A percentile compares a stretch with the other conserved stretches of the same genome.
phyloP scores from a whole-genome alignment of 2,329 filamentous ascomycete species.

The Botrytis galanthina region DNA sequence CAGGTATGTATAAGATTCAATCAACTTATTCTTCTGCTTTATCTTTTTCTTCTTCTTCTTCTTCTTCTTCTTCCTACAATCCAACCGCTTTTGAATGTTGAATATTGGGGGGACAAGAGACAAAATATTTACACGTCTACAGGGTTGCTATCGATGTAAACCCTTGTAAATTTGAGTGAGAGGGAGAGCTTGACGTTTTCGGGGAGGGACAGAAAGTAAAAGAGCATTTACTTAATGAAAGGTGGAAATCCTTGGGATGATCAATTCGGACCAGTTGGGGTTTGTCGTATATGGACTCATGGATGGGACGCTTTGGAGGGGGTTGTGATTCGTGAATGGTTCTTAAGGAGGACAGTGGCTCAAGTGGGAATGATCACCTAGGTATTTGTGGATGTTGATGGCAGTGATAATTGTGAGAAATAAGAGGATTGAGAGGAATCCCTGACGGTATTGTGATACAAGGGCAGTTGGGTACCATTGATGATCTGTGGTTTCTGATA shows the following conservation, averaged over 20 bases:
- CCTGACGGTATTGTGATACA: not conserved
- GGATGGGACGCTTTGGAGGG: not conserved
- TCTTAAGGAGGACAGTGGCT: not conserved
- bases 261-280: slow-evolving; percentile 1
- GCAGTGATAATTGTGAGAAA: not conserved
- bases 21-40: not conserved
- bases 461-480: not conserved
- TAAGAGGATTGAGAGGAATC: not conserved
- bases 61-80: not conserved
- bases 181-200: not conserved
- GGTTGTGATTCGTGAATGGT: not conserved
- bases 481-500: not conserved
- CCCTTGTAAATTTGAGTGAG: not conserved
- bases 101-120: slow-evolving; percentile 5
- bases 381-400: slow-evolving; percentile 7
- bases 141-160: not conserved
- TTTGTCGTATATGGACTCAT: not conserved
- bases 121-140: not conserved
- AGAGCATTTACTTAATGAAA: not conserved
- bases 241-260: slow-evolving; percentile 12
- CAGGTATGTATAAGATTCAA: not conserved
- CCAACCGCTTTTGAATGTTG: not conserved
- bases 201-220: not conserved
- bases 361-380: not conserved
- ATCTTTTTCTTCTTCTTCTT: not conserved